Percentiles rank a stretch among this genome's conserved stretches.
phyloP scores from a whole-genome alignment of 2,329 filamentous ascomycete genomes.

The Curvularia eragrostidis region DNA sequence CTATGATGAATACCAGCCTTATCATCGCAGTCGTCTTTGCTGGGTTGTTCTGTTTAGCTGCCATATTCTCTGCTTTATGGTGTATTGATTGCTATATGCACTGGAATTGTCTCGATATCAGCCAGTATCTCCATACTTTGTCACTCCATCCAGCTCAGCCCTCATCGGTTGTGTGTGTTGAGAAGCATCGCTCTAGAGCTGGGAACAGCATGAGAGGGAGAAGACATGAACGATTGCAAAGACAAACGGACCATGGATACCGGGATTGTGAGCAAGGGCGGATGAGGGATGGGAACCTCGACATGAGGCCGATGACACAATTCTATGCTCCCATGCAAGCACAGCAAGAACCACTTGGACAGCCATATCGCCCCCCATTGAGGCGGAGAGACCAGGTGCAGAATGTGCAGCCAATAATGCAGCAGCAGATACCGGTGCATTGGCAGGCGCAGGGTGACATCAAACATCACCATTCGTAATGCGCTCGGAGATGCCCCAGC shows the following conservation, averaged over 20 bases:
- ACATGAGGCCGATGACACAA: conserved; percentile 6
- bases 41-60: conserved; percentile 26
- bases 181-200: conserved; percentile 10
- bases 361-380: background rate
- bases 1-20: conserved; percentile 24
- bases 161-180: conserved; percentile 4
- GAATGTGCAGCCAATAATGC: background rate
- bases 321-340: conserved; percentile 1
- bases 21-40: conserved; percentile 30
- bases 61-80: conserved; percentile 31
- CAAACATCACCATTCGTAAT: background rate
- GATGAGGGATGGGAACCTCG: background rate
- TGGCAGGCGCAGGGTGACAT: conserved; percentile 7
- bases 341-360: conserved; percentile 7
- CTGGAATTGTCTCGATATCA: conserved; percentile 22
- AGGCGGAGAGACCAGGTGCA: background rate
- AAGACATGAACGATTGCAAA: conserved; percentile 2
- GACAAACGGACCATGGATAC: background rate
- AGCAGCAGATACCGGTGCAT: background rate
- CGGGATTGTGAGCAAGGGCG: background rate
- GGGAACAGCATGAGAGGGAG: conserved; percentile 8
- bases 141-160: background rate
- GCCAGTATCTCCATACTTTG: conserved; percentile 24
- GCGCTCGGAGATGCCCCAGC: background rate
- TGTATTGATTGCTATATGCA: conserved; percentile 28